Evolutionary conservation across 2,329 filamentous ascomycete species (phyloP), one percentile per base, ranked within the genome.

Genomic region (Fusarium nematophilum): DNA sequence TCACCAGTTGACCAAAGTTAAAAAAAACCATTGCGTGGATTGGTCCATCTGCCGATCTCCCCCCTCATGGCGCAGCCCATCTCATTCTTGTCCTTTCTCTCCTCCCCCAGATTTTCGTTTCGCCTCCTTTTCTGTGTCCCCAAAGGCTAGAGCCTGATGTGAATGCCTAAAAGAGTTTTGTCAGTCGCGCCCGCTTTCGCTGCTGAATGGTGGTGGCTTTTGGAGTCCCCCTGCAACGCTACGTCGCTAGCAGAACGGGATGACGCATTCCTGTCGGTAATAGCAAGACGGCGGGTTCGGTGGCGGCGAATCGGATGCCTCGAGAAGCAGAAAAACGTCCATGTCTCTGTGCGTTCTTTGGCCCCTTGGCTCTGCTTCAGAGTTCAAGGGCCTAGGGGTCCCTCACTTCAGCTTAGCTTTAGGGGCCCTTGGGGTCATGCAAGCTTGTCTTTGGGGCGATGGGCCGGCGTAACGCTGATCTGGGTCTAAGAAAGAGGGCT

Each of bases 241-340:
- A 53, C 58, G 58, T 59, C 58, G 44, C 42, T 59, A 57, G 59
- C 49, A 55, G 56, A 45, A 49, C 66, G 66, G 66, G 66, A 68
- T 68, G 66, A 68, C 66, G 66, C 66, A 68, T 67, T 59, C 39
- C 64, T 68, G 66, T 62, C 66, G 66, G 66, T 68, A 68, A 67
- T 66, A 48, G 49, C 43, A 38, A 47, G 42, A 31, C 44, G 50
- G 46, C 46, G 42, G 50, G 51, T 55, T 33, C 9, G 29, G 25
- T 29, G 38, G 30, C 34, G 37, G 56, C 65, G 61, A 68, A 68
- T 68, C 63, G 63, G 65, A 59, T 58, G 33, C 36, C 25, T 18
- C 53, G 27, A 38, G 40, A 29, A 21, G 51, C 33, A 38, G n/a
- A n/a, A n/a, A 29, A 34, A 33, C 37, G 53, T 31, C 29, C 30